Evolutionary conservation across 2,329 filamentous ascomycete genomes (phyloP).

Genomic region (Fusarium stilboides): DNA sequence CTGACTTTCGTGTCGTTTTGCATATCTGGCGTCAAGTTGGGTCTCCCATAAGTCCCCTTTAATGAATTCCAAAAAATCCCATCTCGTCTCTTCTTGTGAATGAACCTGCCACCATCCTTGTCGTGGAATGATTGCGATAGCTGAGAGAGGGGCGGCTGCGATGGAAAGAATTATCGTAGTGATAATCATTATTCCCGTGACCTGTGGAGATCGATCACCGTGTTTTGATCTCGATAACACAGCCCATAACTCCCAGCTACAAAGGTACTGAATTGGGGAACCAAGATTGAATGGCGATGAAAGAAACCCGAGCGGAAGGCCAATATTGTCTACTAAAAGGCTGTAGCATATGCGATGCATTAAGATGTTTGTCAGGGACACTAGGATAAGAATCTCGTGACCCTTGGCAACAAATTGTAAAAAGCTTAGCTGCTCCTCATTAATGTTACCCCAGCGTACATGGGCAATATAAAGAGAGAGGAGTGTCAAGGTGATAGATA

Average conservation of each 20-base stretch:
- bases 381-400: neutral
- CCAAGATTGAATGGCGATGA: neutral
- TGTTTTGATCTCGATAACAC: neutral
- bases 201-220: neutral
- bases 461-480: constrained; percentile 4
- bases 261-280: neutral
- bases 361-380: constrained; percentile 5
- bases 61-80: too few species aligned
- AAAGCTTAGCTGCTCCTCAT: neutral
- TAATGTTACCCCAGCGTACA: neutral
- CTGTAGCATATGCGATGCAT: neutral
- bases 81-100: too few species aligned
- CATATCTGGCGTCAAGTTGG: too few species aligned
- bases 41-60: neutral
- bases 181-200: neutral
- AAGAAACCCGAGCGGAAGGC: neutral
- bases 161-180: neutral
- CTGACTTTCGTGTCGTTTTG: too few species aligned
- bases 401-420: constrained; percentile 21
- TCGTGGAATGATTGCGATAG: constrained; percentile 15
- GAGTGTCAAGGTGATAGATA: neutral
- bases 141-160: constrained; percentile 4
- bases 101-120: constrained; percentile 2
- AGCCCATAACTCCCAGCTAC: constrained; percentile 6
- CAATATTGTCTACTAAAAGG: neutral